Base-by-base conservation (phyloP, 148 eudicot genomes). In the Amaranthus palmeri region DNA sequence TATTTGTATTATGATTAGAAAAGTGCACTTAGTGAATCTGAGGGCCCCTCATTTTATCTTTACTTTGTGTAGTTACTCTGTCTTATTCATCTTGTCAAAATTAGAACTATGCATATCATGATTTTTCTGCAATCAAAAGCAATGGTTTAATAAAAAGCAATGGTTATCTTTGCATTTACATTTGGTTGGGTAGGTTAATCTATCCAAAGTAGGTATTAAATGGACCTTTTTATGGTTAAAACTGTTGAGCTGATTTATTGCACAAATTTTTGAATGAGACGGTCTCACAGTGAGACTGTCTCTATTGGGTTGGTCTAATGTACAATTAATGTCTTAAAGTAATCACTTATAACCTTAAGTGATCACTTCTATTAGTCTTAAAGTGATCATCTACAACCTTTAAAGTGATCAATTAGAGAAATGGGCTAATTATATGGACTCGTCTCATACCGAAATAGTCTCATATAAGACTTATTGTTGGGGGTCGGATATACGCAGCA, bases 161-260 rank as follows among this genome's bases (percentile, higher is more conserved):
- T 25, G 69, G 36, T 73, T 52, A 66, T 66, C 77, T 57, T 74
- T 58, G 52, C 49, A 66, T 53, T 47, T 65, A 74, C 68, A 48
- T 65, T 47, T 74, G 41, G 65, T 74, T 74, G 67, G 65, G 77
- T 74, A 67, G 71, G 11, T 66, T 66, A 62, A 41, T 45, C 56
- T 57, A 66, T 74, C 57, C 15, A 49, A 73, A 74, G 56, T 74
- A 74, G 57, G 57, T 74, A 66, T 57, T 45, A 57, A 43, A 55
- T 57, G 50, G 54, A 74, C 36, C 68, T 17, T 63, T 15, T 54
- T 15, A 36, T 41, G 3, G 57, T 61, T 40, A 72, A 15, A 69
- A 69, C 25, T 64, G 14, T 45, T 6, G 11, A 64, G 11, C 12
- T 58, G 61, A 18, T 8, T 58, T 25, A 17, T 25, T 25, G 36